Evolutionary conservation across 352 stramenopile genomes (phyloP), one percentile per base, ranked within the genome.

Genomic region (Globisporangium polare): DNA sequence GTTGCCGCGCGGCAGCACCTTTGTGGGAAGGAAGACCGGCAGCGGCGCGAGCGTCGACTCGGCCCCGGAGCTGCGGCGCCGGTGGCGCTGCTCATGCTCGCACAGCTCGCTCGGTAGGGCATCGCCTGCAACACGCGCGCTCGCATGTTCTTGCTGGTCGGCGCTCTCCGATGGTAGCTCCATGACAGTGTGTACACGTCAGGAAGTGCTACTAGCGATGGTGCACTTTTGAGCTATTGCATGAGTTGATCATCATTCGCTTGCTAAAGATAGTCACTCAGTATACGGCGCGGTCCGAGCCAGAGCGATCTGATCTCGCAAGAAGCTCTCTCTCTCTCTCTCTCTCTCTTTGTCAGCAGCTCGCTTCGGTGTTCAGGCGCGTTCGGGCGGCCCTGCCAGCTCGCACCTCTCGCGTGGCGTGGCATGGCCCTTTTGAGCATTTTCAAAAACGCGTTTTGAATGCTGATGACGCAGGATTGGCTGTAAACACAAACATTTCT

Each of bases 1-100:
- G 51, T 42, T 37, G 20, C 24, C 42, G 27, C 39, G 49, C 29
- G 51, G 49, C 5, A 65, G 35, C 15, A 55, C 45, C 24, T 39
- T 62, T 8, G 45, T 18, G 2, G 56, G 31, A 9, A 20, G n/a
- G 20, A 54, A 47, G 22, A 1, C 45, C 2, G 42, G 22, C 41
- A 60, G 41, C 18, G n/a, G 7, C 27, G 33, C 26, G 56, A 55
- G 31, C 4, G 43, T 62, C 1, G 55, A 45, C 45, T 49, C 33
- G 31, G 31, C 17, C 5, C 26, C 26, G 12, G 46, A 63, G 33
- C 57, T 63, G 29, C 22, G 46, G 12, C 57, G 22, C 10, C 22
- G 46, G 5, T 27, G 20, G 9, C 45, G 45, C 29, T 47, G 31
- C 20, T 46, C 45, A 1, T 50, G 22, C 20, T 62, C 29, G 5